Evolutionary conservation across 257 asterid genomes (phyloP), one percentile per base, ranked within the genome.

Genomic region (Solanum verrucosum): DNA sequence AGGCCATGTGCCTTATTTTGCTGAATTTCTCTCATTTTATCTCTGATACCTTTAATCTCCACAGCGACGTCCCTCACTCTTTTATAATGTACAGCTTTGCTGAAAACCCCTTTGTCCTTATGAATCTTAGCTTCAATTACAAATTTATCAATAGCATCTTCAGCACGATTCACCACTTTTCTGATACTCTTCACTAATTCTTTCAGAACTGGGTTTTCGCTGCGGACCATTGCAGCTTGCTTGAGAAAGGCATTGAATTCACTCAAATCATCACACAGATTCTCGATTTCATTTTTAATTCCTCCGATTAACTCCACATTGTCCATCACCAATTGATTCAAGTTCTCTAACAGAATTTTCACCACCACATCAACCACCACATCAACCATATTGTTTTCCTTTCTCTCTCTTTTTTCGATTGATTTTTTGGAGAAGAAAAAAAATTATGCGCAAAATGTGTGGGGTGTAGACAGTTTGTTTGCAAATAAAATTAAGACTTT

Each of bases 261-360:
- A 2, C 23, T 15, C 4, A 83, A 11, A 49, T 83, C 88, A 12
- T 25, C n/a, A 14, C 5, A 25, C 16, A 78, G 14, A n/a, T n/a
- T 23, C 9, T 77, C 21, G 6, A 29, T 73, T 11, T 44, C 75
- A 11, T 59, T 12, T 37, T 68, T 78, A 11, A 49, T 27, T 11
- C 20, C 34, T 4, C 27, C 25, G 16, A 86, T 65, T 18, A 81
- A 21, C 34, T 44, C 34, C 9, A 37, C 65, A 21, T 35, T 20
- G 31, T 72, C n/a, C 2, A 73, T 52, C 2, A 91, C 81, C 18
- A 92, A 88, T 83, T 89, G 91, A 87, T 87, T 84, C 77, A 93
- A 90, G 52, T 91, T 93, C 11, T 74, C 87, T 27, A 77, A 0
- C 27, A 88, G 44, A 8, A 40, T 77, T 56, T 42, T 37, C 31